Evolutionary conservation across 2,329 filamentous ascomycete species (phyloP).

Genomic region (Sarocladiaceae sp.): DNA sequence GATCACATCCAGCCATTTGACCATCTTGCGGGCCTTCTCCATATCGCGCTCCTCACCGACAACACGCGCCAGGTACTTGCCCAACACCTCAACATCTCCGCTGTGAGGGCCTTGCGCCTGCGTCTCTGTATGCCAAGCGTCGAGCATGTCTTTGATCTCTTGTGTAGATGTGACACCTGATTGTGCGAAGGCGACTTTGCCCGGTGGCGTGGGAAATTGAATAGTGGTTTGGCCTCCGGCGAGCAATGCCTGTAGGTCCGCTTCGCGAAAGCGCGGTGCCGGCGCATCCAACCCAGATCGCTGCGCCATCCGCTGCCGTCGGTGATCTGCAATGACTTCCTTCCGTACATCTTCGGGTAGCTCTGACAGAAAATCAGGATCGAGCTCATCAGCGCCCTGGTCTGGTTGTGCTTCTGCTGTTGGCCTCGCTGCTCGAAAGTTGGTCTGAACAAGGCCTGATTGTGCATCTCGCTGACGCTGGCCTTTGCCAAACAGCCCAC

Average conservation of each 20-base stretch:
- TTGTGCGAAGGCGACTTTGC: constrained; percentile 40
- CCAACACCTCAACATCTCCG: constrained; percentile 70
- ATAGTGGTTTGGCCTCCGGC: constrained; percentile 35
- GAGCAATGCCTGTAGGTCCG: constrained; percentile 18
- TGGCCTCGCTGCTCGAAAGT: constrained; percentile 49
- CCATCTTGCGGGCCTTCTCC: constrained; percentile 63
- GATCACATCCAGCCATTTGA: constrained; percentile 59
- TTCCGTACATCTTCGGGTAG: constrained; percentile 73
- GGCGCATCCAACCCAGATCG: constrained; percentile 40
- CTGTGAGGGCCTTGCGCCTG: constrained; percentile 66
- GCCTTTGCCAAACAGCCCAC: constrained; percentile 34
- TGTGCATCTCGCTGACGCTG: constrained; percentile 48
- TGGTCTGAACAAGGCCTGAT: constrained; percentile 65
- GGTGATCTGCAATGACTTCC: constrained; percentile 72
- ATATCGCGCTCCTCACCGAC: constrained; percentile 71
- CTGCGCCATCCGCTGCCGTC: constrained; percentile 48
- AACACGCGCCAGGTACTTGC: constrained; percentile 65
- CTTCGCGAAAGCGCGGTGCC: constrained; percentile 10
- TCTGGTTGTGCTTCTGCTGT: constrained; percentile 20
- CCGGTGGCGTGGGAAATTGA: constrained; percentile 39
- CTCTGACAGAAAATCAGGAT: constrained; percentile 70
- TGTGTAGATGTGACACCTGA: constrained; percentile 33
- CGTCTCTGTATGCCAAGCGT: constrained; percentile 71
- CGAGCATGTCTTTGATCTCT: constrained; percentile 69
- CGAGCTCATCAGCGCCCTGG: constrained; percentile 45